These are phyloP conservation scores for Nakaseomyces delphensis DNA, from an alignment of 1,139 yeast species.

Conservation along the genomic window DNA sequence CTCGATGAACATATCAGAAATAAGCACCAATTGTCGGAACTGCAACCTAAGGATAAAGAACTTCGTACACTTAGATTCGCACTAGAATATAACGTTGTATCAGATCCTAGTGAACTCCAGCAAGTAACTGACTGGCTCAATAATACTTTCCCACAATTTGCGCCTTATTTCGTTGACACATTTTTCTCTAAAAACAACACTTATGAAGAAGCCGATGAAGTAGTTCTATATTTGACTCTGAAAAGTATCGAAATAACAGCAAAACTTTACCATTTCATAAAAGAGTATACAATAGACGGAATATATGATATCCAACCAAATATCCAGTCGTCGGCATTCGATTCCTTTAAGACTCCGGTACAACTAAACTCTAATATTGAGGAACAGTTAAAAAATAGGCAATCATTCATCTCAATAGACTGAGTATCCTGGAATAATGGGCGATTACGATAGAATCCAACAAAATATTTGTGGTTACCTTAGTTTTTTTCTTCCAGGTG, in stretches of 20 bases:
- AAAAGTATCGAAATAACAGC: constrained; percentile 5
- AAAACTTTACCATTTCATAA: constrained; percentile 2
- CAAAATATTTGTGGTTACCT: no score
- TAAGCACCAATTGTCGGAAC: no score
- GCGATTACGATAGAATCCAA: no score
- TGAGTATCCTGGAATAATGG: background rate
- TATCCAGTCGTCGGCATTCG: constrained; percentile 4
- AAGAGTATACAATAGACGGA: background rate
- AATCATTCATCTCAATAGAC: background rate
- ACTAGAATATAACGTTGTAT: background rate
- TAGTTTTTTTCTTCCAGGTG: no score
- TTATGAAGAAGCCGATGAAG: background rate
- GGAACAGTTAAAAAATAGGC: background rate
- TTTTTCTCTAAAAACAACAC: constrained; percentile 10
- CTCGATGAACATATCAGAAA: constrained; percentile 1
- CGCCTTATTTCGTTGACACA: constrained; percentile 8
- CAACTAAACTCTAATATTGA: constrained; percentile 1
- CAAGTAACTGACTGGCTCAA: background rate
- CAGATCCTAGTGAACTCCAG: background rate
- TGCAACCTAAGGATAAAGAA: background rate
- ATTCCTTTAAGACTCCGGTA: background rate
- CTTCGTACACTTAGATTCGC: background rate
- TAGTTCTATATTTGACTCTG: constrained; percentile 9
- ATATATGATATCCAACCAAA: constrained; percentile 5
- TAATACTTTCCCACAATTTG: background rate